Evolutionary conservation across 805 yeast species (phyloP).

Genomic region (Ogataea siamensis): DNA sequence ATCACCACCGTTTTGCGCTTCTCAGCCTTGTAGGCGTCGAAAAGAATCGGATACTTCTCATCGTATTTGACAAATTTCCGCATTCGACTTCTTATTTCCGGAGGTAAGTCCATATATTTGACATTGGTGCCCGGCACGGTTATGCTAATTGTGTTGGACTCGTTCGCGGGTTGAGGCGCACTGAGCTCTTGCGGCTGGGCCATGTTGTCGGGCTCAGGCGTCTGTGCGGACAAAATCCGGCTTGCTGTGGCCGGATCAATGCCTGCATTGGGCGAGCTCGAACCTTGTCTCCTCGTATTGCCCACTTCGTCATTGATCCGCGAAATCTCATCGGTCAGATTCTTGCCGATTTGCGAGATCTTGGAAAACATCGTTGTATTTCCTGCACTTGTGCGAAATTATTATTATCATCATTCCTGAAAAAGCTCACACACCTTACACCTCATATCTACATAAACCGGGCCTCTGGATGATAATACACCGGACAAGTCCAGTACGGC

Average conservation of each 20-base stretch:
- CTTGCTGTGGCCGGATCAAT: conserved; percentile 30
- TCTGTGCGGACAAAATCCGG: conserved; percentile 38
- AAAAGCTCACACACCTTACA: conserved; percentile 3
- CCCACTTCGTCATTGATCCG: conserved; percentile 34
- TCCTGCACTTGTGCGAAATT: conserved; percentile 1
- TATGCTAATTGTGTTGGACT: not conserved
- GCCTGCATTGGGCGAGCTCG: conserved; percentile 13
- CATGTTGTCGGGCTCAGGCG: conserved; percentile 48
- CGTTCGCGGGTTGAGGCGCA: conserved; percentile 5
- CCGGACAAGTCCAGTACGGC: conserved; percentile 68
- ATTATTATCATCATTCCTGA: not conserved
- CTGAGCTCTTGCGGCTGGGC: conserved; percentile 44
- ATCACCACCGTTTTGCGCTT: conserved; percentile 64
- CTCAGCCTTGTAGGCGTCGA: conserved; percentile 83
- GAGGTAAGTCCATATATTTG: conserved; percentile 44
- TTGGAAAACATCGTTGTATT: conserved; percentile 48
- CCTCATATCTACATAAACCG: conserved; percentile 8
- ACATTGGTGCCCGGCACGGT: conserved; percentile 33
- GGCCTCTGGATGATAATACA: conserved; percentile 61
- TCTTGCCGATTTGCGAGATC: conserved; percentile 61
- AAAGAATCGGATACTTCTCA: conserved; percentile 79
- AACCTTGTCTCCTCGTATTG: conserved; percentile 20
- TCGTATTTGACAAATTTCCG: conserved; percentile 83
- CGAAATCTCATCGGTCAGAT: conserved; percentile 56
- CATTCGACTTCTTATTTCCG: conserved; percentile 58